These are phyloP conservation scores for Spirogloea muscicola DNA, from an alignment of 139 green algal genomes.

Conservation along the genomic window DNA sequence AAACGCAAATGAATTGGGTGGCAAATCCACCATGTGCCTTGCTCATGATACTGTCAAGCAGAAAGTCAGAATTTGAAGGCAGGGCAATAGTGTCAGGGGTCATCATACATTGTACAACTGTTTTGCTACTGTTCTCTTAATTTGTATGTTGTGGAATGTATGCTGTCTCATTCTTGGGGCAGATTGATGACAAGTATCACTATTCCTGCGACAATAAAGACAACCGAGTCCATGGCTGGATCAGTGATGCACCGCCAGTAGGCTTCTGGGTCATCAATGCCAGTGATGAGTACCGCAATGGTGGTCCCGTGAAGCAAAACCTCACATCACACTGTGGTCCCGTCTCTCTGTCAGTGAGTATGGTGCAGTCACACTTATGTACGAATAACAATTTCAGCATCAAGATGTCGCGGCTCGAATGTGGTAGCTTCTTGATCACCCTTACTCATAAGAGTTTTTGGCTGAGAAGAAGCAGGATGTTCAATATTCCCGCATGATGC, in stretches of 20 bases:
- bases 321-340: neutral
- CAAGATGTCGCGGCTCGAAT: constrained; percentile 1
- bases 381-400: neutral
- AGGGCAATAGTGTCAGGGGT: neutral
- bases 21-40: neutral
- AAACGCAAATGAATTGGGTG: neutral
- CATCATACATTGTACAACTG: neutral
- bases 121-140: neutral
- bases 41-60: no score
- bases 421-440: neutral
- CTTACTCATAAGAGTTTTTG: neutral
- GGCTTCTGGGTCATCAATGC: constrained; percentile 7
- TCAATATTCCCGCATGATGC: neutral
- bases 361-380: neutral
- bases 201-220: constrained; percentile 15
- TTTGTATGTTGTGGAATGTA: neutral
- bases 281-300: neutral
- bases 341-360: neutral
- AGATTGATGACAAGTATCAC: constrained; percentile 14
- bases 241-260: neutral
- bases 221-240: constrained; percentile 7
- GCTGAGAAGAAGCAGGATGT: constrained; percentile 1
- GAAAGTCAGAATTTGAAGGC: no score
- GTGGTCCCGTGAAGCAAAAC: constrained; percentile 1
- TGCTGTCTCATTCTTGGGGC: neutral